Evolutionary conservation across 257 asterid species (phyloP), one percentile per base, ranked within the genome.

Genomic region (Salvia splendens): DNA sequence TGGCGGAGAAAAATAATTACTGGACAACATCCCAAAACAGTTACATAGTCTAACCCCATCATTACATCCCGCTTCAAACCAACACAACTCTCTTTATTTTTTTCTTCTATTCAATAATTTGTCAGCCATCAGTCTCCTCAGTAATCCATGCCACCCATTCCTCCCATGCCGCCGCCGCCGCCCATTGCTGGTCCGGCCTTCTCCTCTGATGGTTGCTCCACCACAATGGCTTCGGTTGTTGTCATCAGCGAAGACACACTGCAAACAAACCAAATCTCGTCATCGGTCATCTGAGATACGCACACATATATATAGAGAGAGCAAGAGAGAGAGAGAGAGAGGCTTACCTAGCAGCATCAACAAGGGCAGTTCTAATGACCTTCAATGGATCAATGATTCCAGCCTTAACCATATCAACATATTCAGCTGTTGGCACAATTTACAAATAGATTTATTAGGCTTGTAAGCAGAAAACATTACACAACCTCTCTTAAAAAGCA

Each of bases 181-280:
- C 95, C 91, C 93, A 82, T 82, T 12, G 82, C 79, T 0, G 98
- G 89, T 14, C 84, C 72, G 0, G 89, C 80, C 70, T 77, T 81
- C 73, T 90, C 96, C 1, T 90, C 97, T 60, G 82, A 86, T 0
- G 97, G 93, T 64, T 80, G 89, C 50, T 90, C 97, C 0, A 86
- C 96, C 6, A 90, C 86, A 2, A 93, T 84, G 0, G 97, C 97
- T 74, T 93, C 97, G 1, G 99, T 90, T 0, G 97, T 93, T 2
- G 98, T 93, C 91, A 93, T 76, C 74, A 90, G 81, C 0, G 96
- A 90, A 6, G 98, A 82, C 8, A 88, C 97, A 5, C 98, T 93
- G 87, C 74, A 81, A 1, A 56, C 12, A 52, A 12, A 65, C 48
- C 36, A 49, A 4, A 28, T 49, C 11, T 20, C 38, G 24, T 20